phyloP scores from a whole-genome alignment of 2,329 filamentous ascomycete species.

The Pestalotiopsis sp. region DNA sequence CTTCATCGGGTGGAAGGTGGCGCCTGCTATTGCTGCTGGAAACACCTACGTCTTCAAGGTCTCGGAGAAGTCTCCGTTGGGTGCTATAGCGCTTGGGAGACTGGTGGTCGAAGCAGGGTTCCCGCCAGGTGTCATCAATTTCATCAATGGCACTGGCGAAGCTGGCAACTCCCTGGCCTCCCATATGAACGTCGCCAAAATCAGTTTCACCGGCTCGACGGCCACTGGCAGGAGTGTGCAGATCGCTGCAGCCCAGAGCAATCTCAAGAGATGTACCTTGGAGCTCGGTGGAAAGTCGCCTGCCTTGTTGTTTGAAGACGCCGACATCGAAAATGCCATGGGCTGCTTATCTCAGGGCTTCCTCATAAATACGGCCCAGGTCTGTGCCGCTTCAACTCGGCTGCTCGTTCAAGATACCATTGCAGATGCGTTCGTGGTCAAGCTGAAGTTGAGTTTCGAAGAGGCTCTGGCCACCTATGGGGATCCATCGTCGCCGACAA shows the following conservation, averaged over 20 bases:
- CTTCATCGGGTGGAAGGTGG: slow-evolving; percentile 44
- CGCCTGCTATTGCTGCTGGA: slow-evolving; percentile 63
- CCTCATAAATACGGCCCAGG: slow-evolving; percentile 15
- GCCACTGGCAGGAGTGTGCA: slow-evolving; percentile 67
- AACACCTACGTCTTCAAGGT: slow-evolving; percentile 64
- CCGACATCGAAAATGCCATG: slow-evolving; percentile 59
- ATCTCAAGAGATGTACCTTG: slow-evolving; percentile 55
- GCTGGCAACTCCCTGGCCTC: slow-evolving; percentile 69
- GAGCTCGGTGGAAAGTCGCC: slow-evolving; percentile 59
- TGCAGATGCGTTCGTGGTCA: slow-evolving; percentile 19
- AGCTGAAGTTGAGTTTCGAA: slow-evolving; percentile 14
- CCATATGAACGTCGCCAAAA: slow-evolving; percentile 72
- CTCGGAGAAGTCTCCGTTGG: slow-evolving; percentile 62
- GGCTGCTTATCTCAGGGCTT: slow-evolving; percentile 13
- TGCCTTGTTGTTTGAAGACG: slow-evolving; percentile 57
- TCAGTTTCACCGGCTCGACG: slow-evolving; percentile 80
- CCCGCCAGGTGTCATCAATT: slow-evolving; percentile 75
- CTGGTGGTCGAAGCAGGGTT: slow-evolving; percentile 73
- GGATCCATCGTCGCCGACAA: slow-evolving; percentile 18
- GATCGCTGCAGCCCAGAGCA: slow-evolving; percentile 61
- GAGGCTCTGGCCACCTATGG: not conserved
- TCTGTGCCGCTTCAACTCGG: slow-evolving; percentile 16
- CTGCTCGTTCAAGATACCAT: slow-evolving; percentile 24
- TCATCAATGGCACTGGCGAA: slow-evolving; percentile 72
- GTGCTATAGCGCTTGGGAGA: slow-evolving; percentile 60